Base-by-base conservation (phyloP, 2,329 filamentous ascomycete species). In the Colletotrichum cereale region DNA sequence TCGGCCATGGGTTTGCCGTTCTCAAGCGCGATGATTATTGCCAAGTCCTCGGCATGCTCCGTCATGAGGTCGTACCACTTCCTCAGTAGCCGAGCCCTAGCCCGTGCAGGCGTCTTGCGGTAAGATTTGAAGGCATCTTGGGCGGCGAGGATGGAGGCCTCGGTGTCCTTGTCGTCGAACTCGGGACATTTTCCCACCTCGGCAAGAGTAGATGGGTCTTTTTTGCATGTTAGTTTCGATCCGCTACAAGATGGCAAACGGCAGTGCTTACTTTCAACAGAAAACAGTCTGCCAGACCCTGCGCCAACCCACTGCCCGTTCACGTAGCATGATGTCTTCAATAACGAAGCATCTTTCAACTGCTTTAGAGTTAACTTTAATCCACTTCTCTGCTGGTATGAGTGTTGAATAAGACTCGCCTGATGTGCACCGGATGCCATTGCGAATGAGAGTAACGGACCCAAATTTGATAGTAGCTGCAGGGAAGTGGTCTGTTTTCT, bases 241-340 rank as follows among this genome's bases (percentile, higher is more conserved):
- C 16, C 18, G 52, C 14, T 29, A 11, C 8, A 42, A 26, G 5
- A 2, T 24, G 29, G 5, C 31, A 8, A 57, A 38, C 6, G 24
- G 18, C 53, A 3, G 7, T 18, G 50, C 69, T 63, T 24, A 90
- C 89, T 89, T 75, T 87, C 85, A 68, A 95, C 90, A 76, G 93
- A 88, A 78, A 95, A 96, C 55, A 89, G 92, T 85, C 93, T 87
- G 73, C 91, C 90, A 1, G 91, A 93, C 76, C 89, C 87, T 72
- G 92, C 92, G 75, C 84, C 84, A 68, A 94, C 87, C 90, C 92
- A 96, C 86, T 93, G 86, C 77, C 93, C 93, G 80, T 95, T 92
- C 77, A 95, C 89, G 78, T 92, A 95, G 72, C 88, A 86, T 79
- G 92, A 86, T 73, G 87, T 87, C 80, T 92, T 94, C 76, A 95